These are phyloP conservation scores for Podospora pseudocomata DNA, from an alignment of 495 filamentous ascomycete genomes.

Conservation along the genomic window DNA sequence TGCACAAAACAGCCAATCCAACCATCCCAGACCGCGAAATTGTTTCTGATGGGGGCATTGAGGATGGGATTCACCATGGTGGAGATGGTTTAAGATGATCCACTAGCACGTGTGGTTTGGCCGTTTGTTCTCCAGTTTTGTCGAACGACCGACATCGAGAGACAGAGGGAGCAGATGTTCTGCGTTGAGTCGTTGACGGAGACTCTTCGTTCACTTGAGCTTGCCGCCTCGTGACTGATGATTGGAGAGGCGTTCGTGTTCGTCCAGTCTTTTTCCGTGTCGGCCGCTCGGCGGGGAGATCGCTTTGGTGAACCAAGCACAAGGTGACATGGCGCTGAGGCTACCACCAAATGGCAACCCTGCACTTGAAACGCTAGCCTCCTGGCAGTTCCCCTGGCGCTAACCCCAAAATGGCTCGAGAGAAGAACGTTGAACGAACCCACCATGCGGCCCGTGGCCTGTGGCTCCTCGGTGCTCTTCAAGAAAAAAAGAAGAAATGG, in stretches of 20 bases:
- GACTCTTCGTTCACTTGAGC: not conserved
- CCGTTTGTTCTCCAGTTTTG: not conserved
- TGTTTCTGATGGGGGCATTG: not conserved
- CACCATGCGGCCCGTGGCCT: not conserved
- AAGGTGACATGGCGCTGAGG: conserved; percentile 3
- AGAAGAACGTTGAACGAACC: conserved; percentile 3
- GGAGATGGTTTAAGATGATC: conserved; percentile 3
- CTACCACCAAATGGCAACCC: conserved; percentile 21
- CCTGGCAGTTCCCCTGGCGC: conserved; percentile 10
- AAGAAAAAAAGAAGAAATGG: conserved; percentile 3
- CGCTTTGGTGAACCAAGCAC: not conserved
- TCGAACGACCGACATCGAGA: not conserved
- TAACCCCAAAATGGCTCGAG: conserved; percentile 16
- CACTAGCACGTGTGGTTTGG: not conserved
- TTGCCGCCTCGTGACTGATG: not conserved
- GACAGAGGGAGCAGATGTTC: not conserved
- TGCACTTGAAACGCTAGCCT: conserved; percentile 25
- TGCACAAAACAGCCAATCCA: not conserved
- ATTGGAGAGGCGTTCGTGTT: conserved; percentile 7
- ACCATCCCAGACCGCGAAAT: not conserved
- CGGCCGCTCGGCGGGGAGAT: not conserved
- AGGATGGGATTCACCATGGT: not conserved
- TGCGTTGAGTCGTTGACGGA: not conserved
- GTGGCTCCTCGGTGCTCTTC: not conserved
- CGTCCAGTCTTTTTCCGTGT: conserved; percentile 4